These are phyloP conservation scores for Trypethelium eluteriae DNA, from an alignment of 495 filamentous ascomycete genomes.

Conservation along the genomic window DNA sequence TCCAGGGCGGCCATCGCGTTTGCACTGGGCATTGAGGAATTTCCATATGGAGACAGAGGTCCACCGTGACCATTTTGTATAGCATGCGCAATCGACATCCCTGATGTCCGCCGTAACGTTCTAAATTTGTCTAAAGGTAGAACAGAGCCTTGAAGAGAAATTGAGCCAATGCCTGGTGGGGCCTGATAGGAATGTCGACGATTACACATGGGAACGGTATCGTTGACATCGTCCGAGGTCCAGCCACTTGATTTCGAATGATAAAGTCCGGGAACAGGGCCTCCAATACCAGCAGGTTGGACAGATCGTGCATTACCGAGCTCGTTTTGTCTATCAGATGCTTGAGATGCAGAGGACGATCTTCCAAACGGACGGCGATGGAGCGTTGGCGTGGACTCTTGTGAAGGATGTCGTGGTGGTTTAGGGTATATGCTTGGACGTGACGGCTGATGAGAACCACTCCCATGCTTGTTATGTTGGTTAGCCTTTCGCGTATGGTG, in stretches of 20 bases:
- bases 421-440: constrained; percentile 58
- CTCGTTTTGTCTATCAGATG: constrained; percentile 30
- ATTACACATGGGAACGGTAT: constrained; percentile 15
- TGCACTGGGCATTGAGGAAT: constrained; percentile 26
- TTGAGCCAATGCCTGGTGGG: not conserved
- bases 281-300: not conserved
- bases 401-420: constrained; percentile 45
- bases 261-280: not conserved
- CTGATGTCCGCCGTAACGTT: constrained; percentile 21
- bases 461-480: constrained; percentile 36
- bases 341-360: constrained; percentile 29
- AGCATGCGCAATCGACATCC: constrained; percentile 14
- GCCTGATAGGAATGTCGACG: constrained; percentile 17
- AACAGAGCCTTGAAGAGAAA: not conserved
- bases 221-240: constrained; percentile 14
- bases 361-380: not conserved
- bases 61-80: not conserved
- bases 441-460: constrained; percentile 29
- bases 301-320: not conserved
- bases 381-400: not conserved
- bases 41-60: constrained; percentile 1
- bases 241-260: constrained; percentile 10
- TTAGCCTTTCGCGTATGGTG: constrained; percentile 52
- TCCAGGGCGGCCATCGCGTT: constrained; percentile 65
- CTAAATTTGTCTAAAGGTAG: constrained; percentile 14